A percentile compares a stretch with the other conserved stretches of the same genome.
Evolutionary conservation across 441 rosid genomes (phyloP).

Genomic region (Erodium moschatum): DNA sequence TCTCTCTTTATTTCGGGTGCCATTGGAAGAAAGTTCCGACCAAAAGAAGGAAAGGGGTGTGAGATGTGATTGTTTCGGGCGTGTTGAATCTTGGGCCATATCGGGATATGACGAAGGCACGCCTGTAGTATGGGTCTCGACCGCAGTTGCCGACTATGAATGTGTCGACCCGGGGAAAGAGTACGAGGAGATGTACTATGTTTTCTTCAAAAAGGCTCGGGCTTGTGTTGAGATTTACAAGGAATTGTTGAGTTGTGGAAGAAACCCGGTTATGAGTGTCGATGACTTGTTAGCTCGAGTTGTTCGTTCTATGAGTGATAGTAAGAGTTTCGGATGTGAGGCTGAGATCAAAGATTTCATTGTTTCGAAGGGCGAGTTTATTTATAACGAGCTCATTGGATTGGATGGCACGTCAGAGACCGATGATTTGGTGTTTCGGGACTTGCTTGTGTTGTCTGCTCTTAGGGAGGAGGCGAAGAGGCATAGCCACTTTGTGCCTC

Average conservation of each 20-base stretch:
- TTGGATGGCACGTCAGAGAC: neutral
- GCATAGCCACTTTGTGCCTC: neutral
- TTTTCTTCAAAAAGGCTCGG: slow-evolving; percentile 54
- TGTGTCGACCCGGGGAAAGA: slow-evolving; percentile 49
- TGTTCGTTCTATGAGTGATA: slow-evolving; percentile 55
- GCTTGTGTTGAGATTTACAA: slow-evolving; percentile 59
- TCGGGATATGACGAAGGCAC: slow-evolving; percentile 79
- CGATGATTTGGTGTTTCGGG: neutral
- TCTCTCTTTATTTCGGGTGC: slow-evolving; percentile 56
- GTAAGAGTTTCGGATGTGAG: slow-evolving; percentile 45
- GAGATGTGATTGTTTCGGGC: slow-evolving; percentile 53
- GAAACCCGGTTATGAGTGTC: slow-evolving; percentile 44
- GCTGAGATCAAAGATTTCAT: slow-evolving; percentile 5
- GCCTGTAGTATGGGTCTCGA: slow-evolving; percentile 64
- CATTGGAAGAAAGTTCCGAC: slow-evolving; percentile 35
- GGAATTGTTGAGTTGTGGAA: slow-evolving; percentile 46
- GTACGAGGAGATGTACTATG: slow-evolving; percentile 43
- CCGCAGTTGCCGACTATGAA: slow-evolving; percentile 57
- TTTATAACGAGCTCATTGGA: slow-evolving; percentile 6
- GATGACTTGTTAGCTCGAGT: slow-evolving; percentile 69
- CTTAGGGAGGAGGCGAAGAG: neutral
- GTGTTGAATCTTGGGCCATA: slow-evolving; percentile 57
- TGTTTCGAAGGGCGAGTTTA: slow-evolving; percentile 2
- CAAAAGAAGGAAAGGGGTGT: slow-evolving; percentile 40
- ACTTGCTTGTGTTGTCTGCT: neutral